Evolutionary conservation across 2,329 filamentous ascomycete species (phyloP), one percentile per base, ranked within the genome.

Genomic region (Neocucurbitaria cava): DNA sequence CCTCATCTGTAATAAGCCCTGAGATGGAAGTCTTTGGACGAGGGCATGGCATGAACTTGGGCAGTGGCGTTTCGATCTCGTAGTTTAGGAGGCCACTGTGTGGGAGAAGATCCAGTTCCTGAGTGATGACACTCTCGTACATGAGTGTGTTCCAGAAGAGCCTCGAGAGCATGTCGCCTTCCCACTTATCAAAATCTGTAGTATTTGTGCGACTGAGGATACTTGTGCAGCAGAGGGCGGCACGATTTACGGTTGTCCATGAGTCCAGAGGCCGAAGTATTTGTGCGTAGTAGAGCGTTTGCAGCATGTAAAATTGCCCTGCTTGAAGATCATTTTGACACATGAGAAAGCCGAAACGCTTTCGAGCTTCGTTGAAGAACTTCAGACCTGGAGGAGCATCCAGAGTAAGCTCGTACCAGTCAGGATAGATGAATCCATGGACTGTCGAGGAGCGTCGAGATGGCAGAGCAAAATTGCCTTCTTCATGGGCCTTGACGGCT

Each of bases 111-210:
- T 68, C 65, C 10, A 84, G 71, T 55, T 85, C 82, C 65, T 85
- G 82, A 0, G 81, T 81, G 11, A 84, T 78, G 47, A 85, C 82
- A 1, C 81, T 82, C 60, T 85, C 82, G 58, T 83, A 82, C 81
- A 84, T 83, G 40, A 83, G 72, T 15, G 80, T 81, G 52, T 80
- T 83, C 82, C 82, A 85, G 58, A 83, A 85, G 1, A 84, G 74
- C 17, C 82, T 75, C 2, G 81, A 82, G 54, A 84, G 79, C 81
- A 85, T 84, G 64, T 85, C 82, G 5, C 80, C 79, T 54, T 82
- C 79, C 82, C 82, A 85, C 26, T 79, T 70, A 51, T 84, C 78
- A 48, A 75, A 82, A 74, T 79, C 77, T 24, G 72, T 56, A 5
- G 61, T 53, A 31, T 65, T 75, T 33, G 68, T 77, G 64, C 81